A percentile compares a stretch with the other conserved stretches of the same genome.
These are phyloP conservation scores for Tricholoma sp. DNA, from an alignment of 768 basidiomycete genomes.

Conservation along the genomic window DNA sequence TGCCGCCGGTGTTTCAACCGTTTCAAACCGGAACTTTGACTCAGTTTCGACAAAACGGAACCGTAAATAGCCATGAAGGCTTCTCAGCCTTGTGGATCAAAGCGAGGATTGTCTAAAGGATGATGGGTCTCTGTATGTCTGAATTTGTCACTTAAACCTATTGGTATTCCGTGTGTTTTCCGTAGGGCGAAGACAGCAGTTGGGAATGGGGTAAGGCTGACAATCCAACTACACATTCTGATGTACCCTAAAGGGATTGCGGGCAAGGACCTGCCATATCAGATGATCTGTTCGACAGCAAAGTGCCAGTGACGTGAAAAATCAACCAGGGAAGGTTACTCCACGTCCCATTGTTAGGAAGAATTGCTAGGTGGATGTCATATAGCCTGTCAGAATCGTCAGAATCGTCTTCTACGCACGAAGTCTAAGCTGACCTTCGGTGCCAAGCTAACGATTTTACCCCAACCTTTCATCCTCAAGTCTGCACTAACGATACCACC, in stretches of 20 bases:
- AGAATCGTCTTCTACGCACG: neutral
- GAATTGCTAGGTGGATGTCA: neutral
- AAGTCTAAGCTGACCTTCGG: constrained; percentile 62
- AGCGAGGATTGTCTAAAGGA: neutral
- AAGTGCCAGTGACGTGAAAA: neutral
- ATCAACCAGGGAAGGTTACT: neutral
- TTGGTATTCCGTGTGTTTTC: neutral
- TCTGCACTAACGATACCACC: constrained; percentile 92
- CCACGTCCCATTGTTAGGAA: neutral
- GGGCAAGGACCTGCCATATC: neutral
- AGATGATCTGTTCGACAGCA: neutral
- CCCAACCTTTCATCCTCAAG: constrained; percentile 88
- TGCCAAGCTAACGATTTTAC: constrained; percentile 87
- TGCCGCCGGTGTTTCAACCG: neutral
- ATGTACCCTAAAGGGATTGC: neutral
- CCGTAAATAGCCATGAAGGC: neutral
- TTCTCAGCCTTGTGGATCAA: neutral
- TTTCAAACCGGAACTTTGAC: neutral
- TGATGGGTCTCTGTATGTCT: neutral
- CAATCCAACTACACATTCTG: neutral
- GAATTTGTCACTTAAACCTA: neutral
- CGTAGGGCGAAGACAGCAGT: neutral
- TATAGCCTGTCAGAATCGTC: neutral
- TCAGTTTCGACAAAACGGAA: neutral
- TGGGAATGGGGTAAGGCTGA: neutral